Base-by-base conservation (phyloP, 2,329 filamentous ascomycete species). In the Lachnellula hyalina region DNA sequence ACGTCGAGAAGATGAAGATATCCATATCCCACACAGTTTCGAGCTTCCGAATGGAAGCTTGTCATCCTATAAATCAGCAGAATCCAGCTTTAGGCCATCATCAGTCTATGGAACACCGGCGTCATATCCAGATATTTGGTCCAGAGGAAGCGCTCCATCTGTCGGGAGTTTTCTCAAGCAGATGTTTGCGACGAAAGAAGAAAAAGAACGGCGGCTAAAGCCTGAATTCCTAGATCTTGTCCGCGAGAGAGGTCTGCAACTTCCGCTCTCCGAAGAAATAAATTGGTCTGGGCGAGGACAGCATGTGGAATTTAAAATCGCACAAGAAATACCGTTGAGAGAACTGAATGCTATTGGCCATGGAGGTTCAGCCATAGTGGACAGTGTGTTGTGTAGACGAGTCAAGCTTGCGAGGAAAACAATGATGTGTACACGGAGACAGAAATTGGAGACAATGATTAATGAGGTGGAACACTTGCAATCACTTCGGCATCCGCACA, bases 391-490 rank as follows among this genome's bases (percentile, higher is more conserved):
- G 23, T 52, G 41, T 19, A 8, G 40, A 45, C 19, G 41, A 17
- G 45, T 52, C 5, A 52, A 45, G 23, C 40, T 52, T 45, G 41
- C 48, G 5, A 41, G 48, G 32, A 51, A 51, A 25, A 51, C 48
- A 6, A 51, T 51, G 38, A 23, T 14, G 23, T 42, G 35, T 19
- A 23, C 12, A 14, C 15, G 35, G 2, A 19, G 17, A 6, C 48
- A 41, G 15, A 28, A 51, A n/a, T 17, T 40, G 36, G 36, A 40
- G n/a, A 40, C 36, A 40, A 40, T 40, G 36, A 40, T 40, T 49
- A 47, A 40, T 15, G 51, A 53, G 25, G 51, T 53, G 21, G 42
- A 53, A 25, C 28, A 38, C 25, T 32, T 53, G n/a, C 38, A 53
- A 25, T n/a, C 15, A 3, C 40, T 53, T 8, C 28, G 32, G 23